Percentiles rank a stretch among this genome's conserved stretches.
These are phyloP conservation scores for Colletotrichum horii DNA, from an alignment of 2,329 filamentous ascomycete genomes.

Conservation along the genomic window DNA sequence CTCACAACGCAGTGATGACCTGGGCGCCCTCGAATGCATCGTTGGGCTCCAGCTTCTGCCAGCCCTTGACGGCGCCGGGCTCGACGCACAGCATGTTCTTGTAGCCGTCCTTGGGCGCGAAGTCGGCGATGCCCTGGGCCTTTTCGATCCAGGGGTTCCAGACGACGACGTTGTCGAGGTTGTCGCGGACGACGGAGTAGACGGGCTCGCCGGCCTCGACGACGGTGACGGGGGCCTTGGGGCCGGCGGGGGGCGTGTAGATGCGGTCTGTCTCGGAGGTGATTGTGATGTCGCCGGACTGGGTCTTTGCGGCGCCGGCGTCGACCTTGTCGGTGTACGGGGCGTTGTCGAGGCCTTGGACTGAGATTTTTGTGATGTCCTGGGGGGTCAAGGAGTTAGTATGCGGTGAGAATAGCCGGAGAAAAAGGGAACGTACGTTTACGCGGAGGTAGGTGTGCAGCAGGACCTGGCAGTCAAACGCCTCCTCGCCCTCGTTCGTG, in stretches of 20 bases:
- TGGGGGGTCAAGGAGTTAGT: conserved; percentile 39
- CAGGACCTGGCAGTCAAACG: conserved; percentile 91
- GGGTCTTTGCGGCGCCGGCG: conserved; percentile 66
- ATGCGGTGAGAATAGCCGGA: not conserved
- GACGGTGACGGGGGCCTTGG: conserved; percentile 63
- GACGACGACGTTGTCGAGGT: conserved; percentile 85
- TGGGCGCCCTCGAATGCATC: conserved; percentile 69
- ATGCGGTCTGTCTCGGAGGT: conserved; percentile 85
- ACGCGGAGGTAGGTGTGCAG: conserved; percentile 90
- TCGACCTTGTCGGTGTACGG: conserved; percentile 86
- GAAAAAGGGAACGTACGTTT: conserved; percentile 56
- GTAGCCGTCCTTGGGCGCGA: conserved; percentile 86
- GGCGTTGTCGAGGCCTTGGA: conserved; percentile 79
- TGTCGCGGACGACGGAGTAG: conserved; percentile 82
- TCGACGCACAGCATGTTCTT: conserved; percentile 95
- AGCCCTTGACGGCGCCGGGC: conserved; percentile 81
- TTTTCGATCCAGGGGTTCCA: conserved; percentile 98
- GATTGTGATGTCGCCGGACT: conserved; percentile 70
- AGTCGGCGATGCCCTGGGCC: conserved; percentile 82
- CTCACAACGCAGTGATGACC: conserved; percentile 42
- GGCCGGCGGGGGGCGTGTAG: conserved; percentile 74
- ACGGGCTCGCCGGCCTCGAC: conserved; percentile 65
- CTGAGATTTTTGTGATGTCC: conserved; percentile 77
- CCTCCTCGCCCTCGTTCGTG: conserved; percentile 81
- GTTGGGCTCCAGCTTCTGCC: conserved; percentile 84